Base-by-base conservation (phyloP, 345 rosid genomes). In the Salix arbutifolia region DNA sequence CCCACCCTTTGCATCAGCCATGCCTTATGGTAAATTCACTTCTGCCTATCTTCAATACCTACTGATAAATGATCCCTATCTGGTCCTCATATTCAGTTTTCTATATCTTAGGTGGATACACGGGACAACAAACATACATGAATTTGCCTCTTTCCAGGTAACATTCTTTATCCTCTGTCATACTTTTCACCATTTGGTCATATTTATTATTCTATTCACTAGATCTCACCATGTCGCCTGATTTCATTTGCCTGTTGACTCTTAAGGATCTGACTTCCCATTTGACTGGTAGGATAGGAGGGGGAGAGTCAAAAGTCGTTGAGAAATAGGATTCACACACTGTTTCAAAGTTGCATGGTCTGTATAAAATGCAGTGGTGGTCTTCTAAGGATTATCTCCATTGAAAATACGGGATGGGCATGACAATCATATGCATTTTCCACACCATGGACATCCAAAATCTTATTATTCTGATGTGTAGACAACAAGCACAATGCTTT, bases 81-180 rank as follows among this genome's bases (percentile, higher is more conserved):
- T 26, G 21, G 62, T 60, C 66, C 18, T 79, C 67, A 78, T 37
- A 77, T 76, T 77, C 56, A 53, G 62, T 76, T 42, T 60, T 66
- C 67, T 30, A 53, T 12, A 67, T 79, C 30, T 52, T 82, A 90
- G 94, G 87, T 83, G 68, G 84, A 73, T 85, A 73, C 77, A 64
- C 75, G 72, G 89, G 84, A 58, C 87, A 82, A 73, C 90, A 88
- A 82, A 50, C 80, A 71, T 77, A 80, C 26, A 73, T 73, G 58
- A 77, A 75, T 68, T 72, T 74, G 77, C 83, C 76, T 62, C 77
- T 81, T 78, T 82, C 84, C 61, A 77, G 93, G 93, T 88, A 85
- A 76, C 25, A 35, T 79, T 53, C 58, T 52, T 7, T 52, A 21
- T 72, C 73, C 10, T 50, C 68, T 48, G 4, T 52, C 70, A 9